These are phyloP conservation scores for Thelephora aurantiotincta DNA, from an alignment of 768 basidiomycete species.

Conservation along the genomic window DNA sequence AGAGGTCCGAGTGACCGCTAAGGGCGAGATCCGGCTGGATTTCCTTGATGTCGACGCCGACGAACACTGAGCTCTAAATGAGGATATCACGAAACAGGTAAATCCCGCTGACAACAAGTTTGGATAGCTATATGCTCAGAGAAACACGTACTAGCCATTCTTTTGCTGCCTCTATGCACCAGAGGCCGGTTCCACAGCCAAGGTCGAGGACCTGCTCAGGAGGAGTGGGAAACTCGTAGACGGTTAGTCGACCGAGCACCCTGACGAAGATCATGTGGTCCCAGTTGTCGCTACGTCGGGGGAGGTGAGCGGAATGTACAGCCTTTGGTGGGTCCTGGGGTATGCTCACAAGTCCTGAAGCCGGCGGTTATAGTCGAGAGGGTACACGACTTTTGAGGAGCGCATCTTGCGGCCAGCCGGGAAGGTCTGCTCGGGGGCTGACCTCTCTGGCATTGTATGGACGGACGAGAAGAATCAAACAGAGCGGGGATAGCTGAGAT, in stretches of 20 bases:
- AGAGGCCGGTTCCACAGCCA: conserved; percentile 59
- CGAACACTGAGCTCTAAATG: conserved; percentile 29
- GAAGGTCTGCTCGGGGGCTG: neutral
- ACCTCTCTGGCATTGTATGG: neutral
- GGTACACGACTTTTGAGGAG: neutral
- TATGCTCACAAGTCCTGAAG: neutral
- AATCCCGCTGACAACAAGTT: neutral
- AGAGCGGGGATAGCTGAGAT: neutral
- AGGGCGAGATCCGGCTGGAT: conserved; percentile 38
- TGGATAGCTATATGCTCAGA: neutral
- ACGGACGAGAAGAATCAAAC: neutral
- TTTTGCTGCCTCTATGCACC: conserved; percentile 57
- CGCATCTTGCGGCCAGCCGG: neutral
- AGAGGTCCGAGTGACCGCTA: conserved; percentile 19
- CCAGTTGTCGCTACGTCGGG: conserved; percentile 46
- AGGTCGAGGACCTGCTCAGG: conserved; percentile 48
- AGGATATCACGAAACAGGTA: neutral
- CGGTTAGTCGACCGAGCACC: conserved; percentile 35
- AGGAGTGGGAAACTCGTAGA: conserved; percentile 35
- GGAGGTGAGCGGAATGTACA: conserved; percentile 3
- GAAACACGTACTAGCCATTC: conserved; percentile 40
- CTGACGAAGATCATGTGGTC: conserved; percentile 47
- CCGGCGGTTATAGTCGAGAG: neutral
- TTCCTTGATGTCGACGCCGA: conserved; percentile 43
- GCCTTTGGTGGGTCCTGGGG: neutral